Conservation (phyloP, 495 filamentous ascomycete genomes). For the Xylaria longipes region DNA sequence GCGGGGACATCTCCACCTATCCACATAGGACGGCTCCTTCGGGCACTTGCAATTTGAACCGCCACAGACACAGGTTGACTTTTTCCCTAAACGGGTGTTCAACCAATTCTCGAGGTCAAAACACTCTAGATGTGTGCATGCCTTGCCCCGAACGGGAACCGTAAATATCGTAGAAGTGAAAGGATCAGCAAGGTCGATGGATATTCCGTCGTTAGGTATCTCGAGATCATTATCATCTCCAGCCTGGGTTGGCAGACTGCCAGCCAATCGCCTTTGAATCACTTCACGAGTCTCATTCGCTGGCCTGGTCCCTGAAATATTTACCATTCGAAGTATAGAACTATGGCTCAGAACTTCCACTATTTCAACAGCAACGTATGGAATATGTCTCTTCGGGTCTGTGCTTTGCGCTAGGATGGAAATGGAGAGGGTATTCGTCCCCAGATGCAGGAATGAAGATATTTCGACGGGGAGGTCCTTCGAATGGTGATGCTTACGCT, state of each 20-base stretch:
- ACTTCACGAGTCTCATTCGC: constrained; percentile 47
- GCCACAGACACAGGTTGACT: constrained; percentile 41
- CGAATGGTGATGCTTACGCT: constrained; percentile 69
- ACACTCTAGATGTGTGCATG: constrained; percentile 75
- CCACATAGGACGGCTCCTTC: constrained; percentile 62
- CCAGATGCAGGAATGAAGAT: constrained; percentile 58
- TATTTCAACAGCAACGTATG: constrained; percentile 66
- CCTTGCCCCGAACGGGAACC: constrained; percentile 68
- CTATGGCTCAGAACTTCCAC: constrained; percentile 61
- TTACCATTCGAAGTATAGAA: constrained; percentile 52
- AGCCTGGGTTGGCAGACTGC: constrained; percentile 11
- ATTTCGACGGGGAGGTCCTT: constrained; percentile 81
- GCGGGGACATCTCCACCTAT: constrained; percentile 84
- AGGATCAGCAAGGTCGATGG: constrained; percentile 77
- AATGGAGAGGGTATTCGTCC: constrained; percentile 65
- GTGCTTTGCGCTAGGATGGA: constrained; percentile 50
- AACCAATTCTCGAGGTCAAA: constrained; percentile 89
- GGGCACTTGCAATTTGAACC: constrained; percentile 42
- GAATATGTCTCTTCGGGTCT: constrained; percentile 39
- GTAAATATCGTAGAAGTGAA: constrained; percentile 73
- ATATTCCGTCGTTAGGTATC: constrained; percentile 67
- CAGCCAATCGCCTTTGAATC: constrained; percentile 58
- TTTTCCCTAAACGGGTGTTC: constrained; percentile 59
- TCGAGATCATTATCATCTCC: constrained; percentile 70
- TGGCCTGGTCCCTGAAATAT: constrained; percentile 41